These are phyloP conservation scores for Microdochium trichocladiopsis DNA, from an alignment of 2,329 filamentous ascomycete genomes.

Conservation along the genomic window DNA sequence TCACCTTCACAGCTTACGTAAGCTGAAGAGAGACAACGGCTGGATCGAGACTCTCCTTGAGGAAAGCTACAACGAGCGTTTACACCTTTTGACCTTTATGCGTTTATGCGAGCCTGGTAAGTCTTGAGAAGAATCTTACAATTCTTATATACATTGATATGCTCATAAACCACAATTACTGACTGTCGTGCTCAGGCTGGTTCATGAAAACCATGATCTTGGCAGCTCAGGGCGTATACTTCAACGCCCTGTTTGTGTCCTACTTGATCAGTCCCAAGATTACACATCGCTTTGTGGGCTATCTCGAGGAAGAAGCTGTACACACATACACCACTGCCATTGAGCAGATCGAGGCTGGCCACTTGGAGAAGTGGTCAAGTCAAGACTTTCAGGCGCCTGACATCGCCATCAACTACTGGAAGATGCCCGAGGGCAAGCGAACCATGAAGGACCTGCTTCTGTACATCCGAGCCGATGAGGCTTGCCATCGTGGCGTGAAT, in stretches of 20 bases:
- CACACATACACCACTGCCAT: slow-evolving; percentile 91
- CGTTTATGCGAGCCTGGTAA: slow-evolving; percentile 77
- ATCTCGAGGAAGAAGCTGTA: slow-evolving; percentile 95
- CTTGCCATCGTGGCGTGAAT: slow-evolving; percentile 88
- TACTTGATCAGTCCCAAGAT: slow-evolving; percentile 84
- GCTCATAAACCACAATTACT: not conserved
- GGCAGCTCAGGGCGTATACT: slow-evolving; percentile 90
- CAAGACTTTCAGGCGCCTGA: slow-evolving; percentile 70
- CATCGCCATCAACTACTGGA: slow-evolving; percentile 88
- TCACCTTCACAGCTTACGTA: slow-evolving; percentile 75
- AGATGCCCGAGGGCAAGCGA: slow-evolving; percentile 77
- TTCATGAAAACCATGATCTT: slow-evolving; percentile 93
- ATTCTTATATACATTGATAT: not conserved
- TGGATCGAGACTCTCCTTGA: slow-evolving; percentile 93
- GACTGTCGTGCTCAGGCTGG: too few relatives aligned
- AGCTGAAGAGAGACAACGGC: slow-evolving; percentile 88
- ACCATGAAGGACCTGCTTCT: slow-evolving; percentile 82
- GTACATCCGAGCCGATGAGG: slow-evolving; percentile 87
- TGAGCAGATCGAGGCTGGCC: slow-evolving; percentile 77
- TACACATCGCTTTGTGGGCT: slow-evolving; percentile 92
- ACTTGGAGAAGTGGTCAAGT: slow-evolving; percentile 72
- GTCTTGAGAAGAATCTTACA: not conserved
- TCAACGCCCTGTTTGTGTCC: slow-evolving; percentile 84
- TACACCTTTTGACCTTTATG: slow-evolving; percentile 89
- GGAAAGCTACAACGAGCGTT: slow-evolving; percentile 87